Base-by-base conservation (phyloP, 176 grass and related monocot species). In the Raddia distichophylla region DNA sequence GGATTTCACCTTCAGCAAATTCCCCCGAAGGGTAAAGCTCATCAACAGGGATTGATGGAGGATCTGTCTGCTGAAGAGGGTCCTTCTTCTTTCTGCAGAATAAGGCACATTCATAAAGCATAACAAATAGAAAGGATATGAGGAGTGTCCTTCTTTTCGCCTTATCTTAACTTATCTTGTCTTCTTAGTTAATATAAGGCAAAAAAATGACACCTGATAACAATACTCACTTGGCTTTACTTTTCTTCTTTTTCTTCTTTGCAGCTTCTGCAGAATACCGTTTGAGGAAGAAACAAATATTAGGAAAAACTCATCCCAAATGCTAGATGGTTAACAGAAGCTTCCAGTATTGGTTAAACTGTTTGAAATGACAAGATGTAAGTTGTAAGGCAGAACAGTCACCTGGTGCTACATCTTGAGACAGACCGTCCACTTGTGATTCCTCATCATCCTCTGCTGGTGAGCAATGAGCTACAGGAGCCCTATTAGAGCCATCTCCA, bases 211-310 rank as follows among this genome's bases (percentile, higher is more conserved):
- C 27, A 27, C 27, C 60, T 9, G 83, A 86, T 20, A 90, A 46
- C 0, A 42, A 8, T 75, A 82, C 82, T 59, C 66, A 93, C 90
- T 93, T 93, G 69, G 93, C 59, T 82, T 91, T 93, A 76, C 51
- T 96, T 78, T 91, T 96, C 90, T 96, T 96, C 86, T 90, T 96
- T 69, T 96, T 96, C 76, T 96, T 96, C 80, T 97, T 91, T 12
- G 76, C 40, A 76, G 91, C 72, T 79, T 33, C 80, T 87, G 85
- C 45, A 78, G 43, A 73, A 67, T 51, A 17, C 45, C 58, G 75
- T 83, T 88, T 67, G 16, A 40, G 37, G 37, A 5, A 78, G 71
- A 74, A 59, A 34, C 1, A 85, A 57, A 3, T 5, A 9, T 69
- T 64, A 84, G 58, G 74, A 42, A 56, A 71, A 86, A 53, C 15